These are phyloP conservation scores for Cladophialophora exuberans DNA, from an alignment of 2,329 filamentous ascomycete genomes.

Conservation along the genomic window DNA sequence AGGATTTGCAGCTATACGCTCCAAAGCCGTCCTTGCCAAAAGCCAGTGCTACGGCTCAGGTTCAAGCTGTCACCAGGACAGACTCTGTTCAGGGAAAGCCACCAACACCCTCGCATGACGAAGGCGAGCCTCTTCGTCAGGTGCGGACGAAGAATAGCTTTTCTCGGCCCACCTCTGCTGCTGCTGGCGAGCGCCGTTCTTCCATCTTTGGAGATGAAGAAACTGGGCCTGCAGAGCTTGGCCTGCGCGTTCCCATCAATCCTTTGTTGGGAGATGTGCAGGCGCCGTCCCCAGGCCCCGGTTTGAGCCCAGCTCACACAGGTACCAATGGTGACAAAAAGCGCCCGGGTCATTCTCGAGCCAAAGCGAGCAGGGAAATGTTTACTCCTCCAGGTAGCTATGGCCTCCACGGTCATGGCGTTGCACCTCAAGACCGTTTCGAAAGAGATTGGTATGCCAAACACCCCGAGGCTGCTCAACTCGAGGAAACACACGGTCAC, in stretches of 20 bases:
- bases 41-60: slow-evolving; percentile 79
- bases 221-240: slow-evolving; percentile 89
- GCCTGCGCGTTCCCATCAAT: slow-evolving; percentile 91
- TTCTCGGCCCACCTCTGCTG: slow-evolving; percentile 52
- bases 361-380: slow-evolving; percentile 70
- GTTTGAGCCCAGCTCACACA: slow-evolving; percentile 37
- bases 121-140: slow-evolving; percentile 53
- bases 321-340: slow-evolving; percentile 40
- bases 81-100: slow-evolving; percentile 82
- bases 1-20: slow-evolving; percentile 83
- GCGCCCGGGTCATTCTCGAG: slow-evolving; percentile 67
- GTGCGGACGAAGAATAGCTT: slow-evolving; percentile 67
- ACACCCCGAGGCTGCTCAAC: slow-evolving; percentile 76
- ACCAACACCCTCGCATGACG: slow-evolving; percentile 50
- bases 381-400: slow-evolving; percentile 86
- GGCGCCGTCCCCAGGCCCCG: slow-evolving; percentile 80
- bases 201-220: slow-evolving; percentile 70
- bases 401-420: slow-evolving; percentile 85
- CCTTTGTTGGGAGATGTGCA: slow-evolving; percentile 92
- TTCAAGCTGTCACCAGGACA: slow-evolving; percentile 83
- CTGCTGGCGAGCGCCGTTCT: slow-evolving; percentile 54
- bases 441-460: slow-evolving; percentile 92
- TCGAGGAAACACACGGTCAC: slow-evolving; percentile 66
- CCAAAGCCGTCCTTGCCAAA: slow-evolving; percentile 84
- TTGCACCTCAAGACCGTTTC: slow-evolving; percentile 75